phyloP scores from a whole-genome alignment of 768 basidiomycete genomes.

The Termitomyces sp. region DNA sequence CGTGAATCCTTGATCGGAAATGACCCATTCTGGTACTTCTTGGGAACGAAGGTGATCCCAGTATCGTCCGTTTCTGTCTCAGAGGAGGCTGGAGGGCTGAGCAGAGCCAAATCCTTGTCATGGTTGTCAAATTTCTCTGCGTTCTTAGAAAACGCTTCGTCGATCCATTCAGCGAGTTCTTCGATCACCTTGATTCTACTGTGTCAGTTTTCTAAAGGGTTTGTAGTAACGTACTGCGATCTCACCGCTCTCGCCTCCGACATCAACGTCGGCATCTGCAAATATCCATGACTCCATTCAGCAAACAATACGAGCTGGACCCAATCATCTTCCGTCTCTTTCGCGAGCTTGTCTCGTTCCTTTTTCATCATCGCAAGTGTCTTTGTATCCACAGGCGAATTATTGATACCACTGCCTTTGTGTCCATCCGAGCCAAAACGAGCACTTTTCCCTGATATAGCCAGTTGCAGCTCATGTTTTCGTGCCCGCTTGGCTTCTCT shows the following conservation, averaged over 20 bases:
- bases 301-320: slow-evolving; percentile 91
- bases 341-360: slow-evolving; percentile 58
- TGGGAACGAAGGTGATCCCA: slow-evolving; percentile 63
- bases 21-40: slow-evolving; percentile 18
- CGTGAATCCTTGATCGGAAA: background rate
- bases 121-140: slow-evolving; percentile 13
- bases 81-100: slow-evolving; percentile 26
- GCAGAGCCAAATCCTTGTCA: background rate
- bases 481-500: slow-evolving; percentile 90
- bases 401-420: slow-evolving; percentile 49
- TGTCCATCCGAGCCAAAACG: slow-evolving; percentile 61
- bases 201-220: slow-evolving; percentile 2
- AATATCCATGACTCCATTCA: slow-evolving; percentile 96
- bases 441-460: slow-evolving; percentile 59
- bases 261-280: slow-evolving; percentile 93
- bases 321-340: slow-evolving; percentile 90
- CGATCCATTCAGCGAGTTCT: slow-evolving; percentile 91
- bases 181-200: slow-evolving; percentile 51
- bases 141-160: slow-evolving; percentile 51
- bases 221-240: background rate
- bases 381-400: slow-evolving; percentile 25
- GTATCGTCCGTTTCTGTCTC: slow-evolving; percentile 71
- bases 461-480: slow-evolving; percentile 68
- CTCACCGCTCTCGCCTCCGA: slow-evolving; percentile 67
- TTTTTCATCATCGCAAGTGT: slow-evolving; percentile 43